Evolutionary conservation across 106 monocot genomes (phyloP).

Genomic region (Amphibolis antarctica): DNA sequence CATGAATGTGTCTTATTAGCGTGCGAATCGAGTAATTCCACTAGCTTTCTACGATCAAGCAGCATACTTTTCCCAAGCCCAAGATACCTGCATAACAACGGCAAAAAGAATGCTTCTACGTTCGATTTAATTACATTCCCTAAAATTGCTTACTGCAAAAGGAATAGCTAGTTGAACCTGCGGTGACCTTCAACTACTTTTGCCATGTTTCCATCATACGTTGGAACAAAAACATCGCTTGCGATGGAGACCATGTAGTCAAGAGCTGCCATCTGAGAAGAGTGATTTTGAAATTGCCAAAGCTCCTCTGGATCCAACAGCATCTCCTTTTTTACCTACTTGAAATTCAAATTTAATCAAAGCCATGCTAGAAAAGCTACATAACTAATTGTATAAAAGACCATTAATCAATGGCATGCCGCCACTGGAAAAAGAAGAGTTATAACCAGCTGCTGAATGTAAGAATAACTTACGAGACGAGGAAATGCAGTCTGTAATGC

Average conservation of each 20-base stretch:
- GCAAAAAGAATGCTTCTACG: not conserved
- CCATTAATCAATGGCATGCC: too few relatives aligned
- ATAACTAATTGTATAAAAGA: not conserved
- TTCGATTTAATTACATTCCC: not conserved
- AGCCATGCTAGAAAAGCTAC: not conserved
- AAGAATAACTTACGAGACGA: slow-evolving; percentile 40
- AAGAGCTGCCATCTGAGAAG: slow-evolving; percentile 75
- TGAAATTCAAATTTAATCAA: not conserved
- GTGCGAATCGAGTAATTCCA: slow-evolving; percentile 44
- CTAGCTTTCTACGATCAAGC: slow-evolving; percentile 42
- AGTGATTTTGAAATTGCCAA: slow-evolving; percentile 50
- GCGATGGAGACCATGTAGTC: slow-evolving; percentile 74
- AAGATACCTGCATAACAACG: slow-evolving; percentile 37
- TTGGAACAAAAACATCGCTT: slow-evolving; percentile 62
- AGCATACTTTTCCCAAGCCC: slow-evolving; percentile 46
- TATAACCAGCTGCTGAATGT: not conserved
- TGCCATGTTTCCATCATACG: slow-evolving; percentile 77
- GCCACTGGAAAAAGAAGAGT: not conserved
- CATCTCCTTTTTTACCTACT: slow-evolving; percentile 56
- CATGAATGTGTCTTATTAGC: slow-evolving; percentile 43
- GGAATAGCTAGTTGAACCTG: slow-evolving; percentile 23
- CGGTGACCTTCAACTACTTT: slow-evolving; percentile 76
- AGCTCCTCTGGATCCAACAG: slow-evolving; percentile 49
- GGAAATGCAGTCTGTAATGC: slow-evolving; percentile 53
- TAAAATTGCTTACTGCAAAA: not conserved